Evolutionary conservation across 192 early-diverging fungal species (phyloP).

Genomic region (Thoreauomyces humboldtii): DNA sequence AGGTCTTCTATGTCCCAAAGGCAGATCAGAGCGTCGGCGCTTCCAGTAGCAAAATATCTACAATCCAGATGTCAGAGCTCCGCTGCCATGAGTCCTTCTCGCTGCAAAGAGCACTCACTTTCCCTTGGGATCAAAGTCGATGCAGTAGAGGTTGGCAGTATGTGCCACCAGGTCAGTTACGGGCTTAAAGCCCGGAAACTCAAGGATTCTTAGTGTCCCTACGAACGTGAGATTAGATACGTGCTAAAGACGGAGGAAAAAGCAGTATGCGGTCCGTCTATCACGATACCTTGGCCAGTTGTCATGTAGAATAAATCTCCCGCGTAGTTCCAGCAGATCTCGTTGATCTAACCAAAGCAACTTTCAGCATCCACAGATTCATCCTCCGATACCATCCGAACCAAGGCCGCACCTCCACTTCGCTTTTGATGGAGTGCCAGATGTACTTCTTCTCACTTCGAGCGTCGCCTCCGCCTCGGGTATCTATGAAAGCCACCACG

Average conservation of each 20-base stretch:
- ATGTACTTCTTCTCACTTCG: slow-evolving; percentile 39
- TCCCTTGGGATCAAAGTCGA: slow-evolving; percentile 76
- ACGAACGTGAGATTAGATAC: background rate
- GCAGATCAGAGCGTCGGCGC: slow-evolving; percentile 70
- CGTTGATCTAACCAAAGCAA: slow-evolving; percentile 57
- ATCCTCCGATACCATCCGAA: background rate
- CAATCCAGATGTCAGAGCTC: no score
- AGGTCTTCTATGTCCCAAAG: slow-evolving; percentile 74
- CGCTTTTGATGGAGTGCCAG: slow-evolving; percentile 47
- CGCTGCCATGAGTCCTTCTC: no score
- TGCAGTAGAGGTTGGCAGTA: slow-evolving; percentile 76
- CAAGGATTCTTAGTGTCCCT: slow-evolving; percentile 62
- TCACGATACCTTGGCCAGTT: slow-evolving; percentile 68
- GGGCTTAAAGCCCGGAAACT: slow-evolving; percentile 61
- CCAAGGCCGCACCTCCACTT: slow-evolving; percentile 41
- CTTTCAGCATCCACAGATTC: background rate
- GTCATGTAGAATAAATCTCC: slow-evolving; percentile 74
- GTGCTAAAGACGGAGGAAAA: no score
- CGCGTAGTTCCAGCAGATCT: slow-evolving; percentile 76
- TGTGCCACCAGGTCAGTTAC: slow-evolving; percentile 62
- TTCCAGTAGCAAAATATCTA: slow-evolving; percentile 73
- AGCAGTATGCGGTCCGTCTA: background rate
- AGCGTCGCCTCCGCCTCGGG: slow-evolving; percentile 41
- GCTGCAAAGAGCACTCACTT: slow-evolving; percentile 32
- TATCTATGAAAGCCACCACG: slow-evolving; percentile 74